Base-by-base conservation (phyloP, 2,329 filamentous ascomycete genomes). In the Scedosporium boydii region DNA sequence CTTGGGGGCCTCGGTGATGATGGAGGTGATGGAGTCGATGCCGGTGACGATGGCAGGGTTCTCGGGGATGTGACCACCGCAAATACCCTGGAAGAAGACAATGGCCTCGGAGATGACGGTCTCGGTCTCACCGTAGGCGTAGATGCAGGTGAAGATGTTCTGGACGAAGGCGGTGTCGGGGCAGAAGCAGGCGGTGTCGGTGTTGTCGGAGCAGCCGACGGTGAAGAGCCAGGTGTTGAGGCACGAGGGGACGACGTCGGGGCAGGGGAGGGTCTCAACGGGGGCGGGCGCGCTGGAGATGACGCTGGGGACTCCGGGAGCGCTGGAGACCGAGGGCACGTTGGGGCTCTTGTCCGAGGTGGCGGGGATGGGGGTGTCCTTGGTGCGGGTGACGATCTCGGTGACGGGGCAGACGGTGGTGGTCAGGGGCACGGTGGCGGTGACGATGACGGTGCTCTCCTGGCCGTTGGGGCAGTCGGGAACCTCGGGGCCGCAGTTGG, bases 61-160 rank as follows among this genome's bases (percentile, higher is more conserved):
- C 72, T 83, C 69, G 16, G 82, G 79, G 42, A 91, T 82, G 75
- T 88, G 87, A 61, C 82, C 77, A 63, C 89, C 91, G 79, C 93
- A 98, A 77, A 98, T 90, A 73, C 93, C 93, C 75, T 93, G 88
- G 81, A 97, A 88, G 85, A 90, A 96, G 69, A 84, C 83, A 64
- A 95, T 82, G 64, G 91, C 90, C 68, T 86, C 77, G 62, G 85
- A 80, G 68, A 93, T 81, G 71, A 90, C 83, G 56, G 83, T 78
- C 65, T 87, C 82, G 64, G 82, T 82, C 64, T 82, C 81, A 66
- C 87, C 89, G 82, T 92, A 88, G 63, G 92, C 84, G 70, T 87
- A 85, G 69, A 98, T 81, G 78, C 93, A 98, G 65, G 83, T 78
- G 74, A 90, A 93, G 73, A 97, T 86, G 71, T 87, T 87, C 74